Conservation (phyloP, 2,329 filamentous ascomycete species). For the Fusarium nygamai region DNA sequence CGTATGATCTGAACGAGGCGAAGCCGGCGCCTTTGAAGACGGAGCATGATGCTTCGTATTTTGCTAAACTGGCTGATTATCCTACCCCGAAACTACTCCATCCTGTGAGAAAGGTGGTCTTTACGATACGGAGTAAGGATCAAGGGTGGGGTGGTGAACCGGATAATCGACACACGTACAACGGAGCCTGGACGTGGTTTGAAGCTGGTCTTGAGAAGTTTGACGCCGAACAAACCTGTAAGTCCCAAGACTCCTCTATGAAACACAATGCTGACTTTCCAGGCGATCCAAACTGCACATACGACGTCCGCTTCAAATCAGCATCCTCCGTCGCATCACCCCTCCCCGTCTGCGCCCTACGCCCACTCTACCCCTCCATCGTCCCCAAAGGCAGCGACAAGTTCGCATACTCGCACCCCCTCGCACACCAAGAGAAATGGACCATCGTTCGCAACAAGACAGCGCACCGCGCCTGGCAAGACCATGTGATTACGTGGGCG, state of each 20-base stretch:
- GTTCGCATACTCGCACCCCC: constrained; percentile 50
- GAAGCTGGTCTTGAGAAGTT: constrained; percentile 69
- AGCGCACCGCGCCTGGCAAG: constrained; percentile 47
- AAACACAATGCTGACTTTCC: background rate
- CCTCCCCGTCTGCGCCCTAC: constrained; percentile 50
- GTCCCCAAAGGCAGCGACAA: constrained; percentile 30
- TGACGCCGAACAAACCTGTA: constrained; percentile 50
- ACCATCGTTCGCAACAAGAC: constrained; percentile 61
- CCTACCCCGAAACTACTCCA: constrained; percentile 54
- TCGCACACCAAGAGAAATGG: constrained; percentile 49
- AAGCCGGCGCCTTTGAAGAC: constrained; percentile 41
- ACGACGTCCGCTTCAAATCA: constrained; percentile 43
- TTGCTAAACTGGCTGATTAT: constrained; percentile 50
- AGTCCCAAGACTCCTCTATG: background rate
- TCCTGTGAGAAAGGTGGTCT: constrained; percentile 70
- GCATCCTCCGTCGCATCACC: constrained; percentile 25
- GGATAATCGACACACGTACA: constrained; percentile 52
- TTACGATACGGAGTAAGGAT: constrained; percentile 65
- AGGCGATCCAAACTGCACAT: constrained; percentile 46
- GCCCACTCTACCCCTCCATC: constrained; percentile 49
- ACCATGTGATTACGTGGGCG: constrained; percentile 64
- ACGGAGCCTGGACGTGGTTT: constrained; percentile 69
- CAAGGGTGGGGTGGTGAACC: constrained; percentile 63
- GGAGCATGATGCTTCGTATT: constrained; percentile 45
- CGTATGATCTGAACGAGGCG: constrained; percentile 45